Conservation (phyloP, 345 rosid genomes). For the Eucalyptus coolabah region DNA sequence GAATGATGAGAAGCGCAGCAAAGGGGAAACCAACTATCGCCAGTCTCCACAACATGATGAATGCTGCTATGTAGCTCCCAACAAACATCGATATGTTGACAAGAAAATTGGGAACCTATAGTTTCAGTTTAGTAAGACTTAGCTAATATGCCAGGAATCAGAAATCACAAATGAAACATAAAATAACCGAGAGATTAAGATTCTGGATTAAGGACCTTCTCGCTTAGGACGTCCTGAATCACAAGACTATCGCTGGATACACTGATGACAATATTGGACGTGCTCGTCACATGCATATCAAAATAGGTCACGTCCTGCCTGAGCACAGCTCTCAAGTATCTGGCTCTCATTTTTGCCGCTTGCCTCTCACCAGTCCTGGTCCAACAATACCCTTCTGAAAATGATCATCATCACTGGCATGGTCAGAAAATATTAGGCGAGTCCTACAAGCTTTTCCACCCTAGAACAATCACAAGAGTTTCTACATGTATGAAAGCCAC, state of each 20-base stretch:
- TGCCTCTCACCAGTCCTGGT: constrained; percentile 91
- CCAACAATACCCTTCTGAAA: constrained; percentile 83
- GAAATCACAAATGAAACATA: neutral
- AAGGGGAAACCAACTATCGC: constrained; percentile 81
- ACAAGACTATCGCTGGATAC: constrained; percentile 71
- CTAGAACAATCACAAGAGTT: neutral
- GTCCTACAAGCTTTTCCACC: neutral
- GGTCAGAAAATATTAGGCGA: neutral
- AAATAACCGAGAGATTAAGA: neutral
- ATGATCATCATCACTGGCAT: neutral
- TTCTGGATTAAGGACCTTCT: constrained; percentile 32
- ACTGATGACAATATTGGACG: constrained; percentile 66
- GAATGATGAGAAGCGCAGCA: constrained; percentile 47
- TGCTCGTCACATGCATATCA: constrained; percentile 68
- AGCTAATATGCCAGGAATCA: neutral
- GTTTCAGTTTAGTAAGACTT: neutral
- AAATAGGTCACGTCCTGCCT: constrained; percentile 89
- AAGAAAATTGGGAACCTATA: constrained; percentile 67
- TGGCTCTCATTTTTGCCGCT: constrained; percentile 71
- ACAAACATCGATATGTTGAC: constrained; percentile 46
- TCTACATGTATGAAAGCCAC: too few species aligned
- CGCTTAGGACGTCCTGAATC: constrained; percentile 80
- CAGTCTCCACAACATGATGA: constrained; percentile 62
- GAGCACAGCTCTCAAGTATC: constrained; percentile 64
- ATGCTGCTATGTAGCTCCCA: constrained; percentile 55